These are phyloP conservation scores for Cryphonectria nitschkei DNA, from an alignment of 2,329 filamentous ascomycete genomes.

Conservation along the genomic window DNA sequence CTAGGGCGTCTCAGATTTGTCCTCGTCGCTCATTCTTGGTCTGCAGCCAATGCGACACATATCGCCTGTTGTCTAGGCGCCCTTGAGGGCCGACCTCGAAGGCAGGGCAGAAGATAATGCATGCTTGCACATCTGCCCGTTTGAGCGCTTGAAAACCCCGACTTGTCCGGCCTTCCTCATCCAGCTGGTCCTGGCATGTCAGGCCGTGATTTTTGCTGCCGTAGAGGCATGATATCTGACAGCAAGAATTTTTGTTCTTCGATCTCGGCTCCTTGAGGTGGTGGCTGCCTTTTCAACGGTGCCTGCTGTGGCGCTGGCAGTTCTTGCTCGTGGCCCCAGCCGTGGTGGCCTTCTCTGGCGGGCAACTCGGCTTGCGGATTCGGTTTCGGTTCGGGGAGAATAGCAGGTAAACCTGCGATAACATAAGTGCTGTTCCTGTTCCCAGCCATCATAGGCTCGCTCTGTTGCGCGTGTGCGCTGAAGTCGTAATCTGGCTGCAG, in stretches of 20 bases:
- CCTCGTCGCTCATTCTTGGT: not conserved
- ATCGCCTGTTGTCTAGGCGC: not conserved
- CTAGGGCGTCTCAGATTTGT: not conserved
- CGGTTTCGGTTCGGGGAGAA: conserved; percentile 23
- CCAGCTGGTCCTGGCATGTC: conserved; percentile 18
- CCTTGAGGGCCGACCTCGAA: not conserved
- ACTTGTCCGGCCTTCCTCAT: not conserved
- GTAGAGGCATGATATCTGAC: conserved; percentile 24
- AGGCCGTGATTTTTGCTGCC: conserved; percentile 17
- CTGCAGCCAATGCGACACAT: not conserved
- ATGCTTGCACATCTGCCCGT: not conserved
- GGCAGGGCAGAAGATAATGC: not conserved
- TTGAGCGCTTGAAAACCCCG: not conserved
- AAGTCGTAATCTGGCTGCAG: conserved; percentile 20
- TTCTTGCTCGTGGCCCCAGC: conserved; percentile 26
- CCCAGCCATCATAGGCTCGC: not conserved
- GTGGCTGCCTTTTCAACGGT: conserved; percentile 19
- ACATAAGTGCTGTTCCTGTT: conserved; percentile 4
- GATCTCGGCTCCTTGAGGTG: conserved; percentile 24
- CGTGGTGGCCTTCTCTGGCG: conserved; percentile 22
- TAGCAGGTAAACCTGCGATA: conserved; percentile 24
- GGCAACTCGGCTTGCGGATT: conserved; percentile 27
- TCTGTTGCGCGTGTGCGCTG: conserved; percentile 5
- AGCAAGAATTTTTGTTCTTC: conserved; percentile 28
- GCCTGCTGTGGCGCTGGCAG: conserved; percentile 27